A percentile compares a stretch with the other conserved stretches of the same genome.
phyloP scores from a whole-genome alignment of 768 basidiomycete genomes.

The Lactarius sp. region DNA sequence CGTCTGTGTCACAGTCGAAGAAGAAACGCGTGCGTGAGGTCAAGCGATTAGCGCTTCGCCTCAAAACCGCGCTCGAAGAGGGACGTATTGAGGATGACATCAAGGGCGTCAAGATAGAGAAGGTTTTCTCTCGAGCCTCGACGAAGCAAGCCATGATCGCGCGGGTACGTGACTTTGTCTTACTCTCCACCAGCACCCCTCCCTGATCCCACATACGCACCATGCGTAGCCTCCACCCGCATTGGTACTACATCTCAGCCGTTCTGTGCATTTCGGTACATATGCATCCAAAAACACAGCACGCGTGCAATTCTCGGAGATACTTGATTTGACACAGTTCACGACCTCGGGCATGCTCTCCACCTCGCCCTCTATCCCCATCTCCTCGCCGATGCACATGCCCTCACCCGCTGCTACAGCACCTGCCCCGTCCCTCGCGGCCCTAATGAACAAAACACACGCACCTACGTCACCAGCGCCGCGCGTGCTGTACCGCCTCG shows the following conservation, averaged over 20 bases:
- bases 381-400: constrained; percentile 49
- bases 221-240: constrained; percentile 69
- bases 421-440: constrained; percentile 32
- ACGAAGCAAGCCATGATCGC: constrained; percentile 93
- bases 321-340: constrained; percentile 85
- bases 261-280: constrained; percentile 78
- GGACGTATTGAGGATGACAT: constrained; percentile 81
- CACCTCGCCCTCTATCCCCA: constrained; percentile 60
- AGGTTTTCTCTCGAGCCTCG: constrained; percentile 64
- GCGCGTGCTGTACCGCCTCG: constrained; percentile 77
- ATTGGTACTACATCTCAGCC: constrained; percentile 85
- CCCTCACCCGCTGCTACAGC: constrained; percentile 52
- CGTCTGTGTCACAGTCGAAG: constrained; percentile 59
- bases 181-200: background rate
- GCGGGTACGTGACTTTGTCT: constrained; percentile 48
- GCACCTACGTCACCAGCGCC: background rate
- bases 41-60: constrained; percentile 53
- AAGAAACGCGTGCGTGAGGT: constrained; percentile 73
- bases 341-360: constrained; percentile 78
- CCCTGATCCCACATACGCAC: background rate
- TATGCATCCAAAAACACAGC: constrained; percentile 81
- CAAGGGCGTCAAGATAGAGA: constrained; percentile 75
- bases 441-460: background rate
- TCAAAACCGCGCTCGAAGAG: constrained; percentile 62
- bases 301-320: constrained; percentile 75